A percentile compares a stretch with the other conserved stretches of the same genome.
phyloP scores from a whole-genome alignment of 768 basidiomycete genomes.

The Coprinopsis strossmayeri region DNA sequence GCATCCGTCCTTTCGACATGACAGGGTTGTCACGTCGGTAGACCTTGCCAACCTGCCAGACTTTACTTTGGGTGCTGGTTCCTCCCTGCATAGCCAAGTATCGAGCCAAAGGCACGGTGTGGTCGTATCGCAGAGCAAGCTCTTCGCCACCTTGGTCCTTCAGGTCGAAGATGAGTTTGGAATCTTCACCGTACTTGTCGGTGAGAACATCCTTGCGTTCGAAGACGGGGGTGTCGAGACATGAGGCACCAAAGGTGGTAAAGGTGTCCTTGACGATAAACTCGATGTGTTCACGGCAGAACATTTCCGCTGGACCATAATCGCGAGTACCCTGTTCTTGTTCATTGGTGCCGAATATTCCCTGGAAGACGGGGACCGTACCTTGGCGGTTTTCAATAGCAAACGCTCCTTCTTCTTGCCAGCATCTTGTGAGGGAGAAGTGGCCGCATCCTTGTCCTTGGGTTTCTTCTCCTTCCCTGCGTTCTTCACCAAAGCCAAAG shows the following conservation, averaged over 20 bases:
- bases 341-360: neutral
- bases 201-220: conserved; percentile 94
- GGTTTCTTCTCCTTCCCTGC: conserved; percentile 35
- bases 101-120: conserved; percentile 94
- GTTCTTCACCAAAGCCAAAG: conserved; percentile 36
- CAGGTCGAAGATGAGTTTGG: conserved; percentile 95
- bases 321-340: conserved; percentile 80
- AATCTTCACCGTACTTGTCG: conserved; percentile 97
- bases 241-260: conserved; percentile 80
- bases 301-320: conserved; percentile 89
- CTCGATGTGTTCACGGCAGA: conserved; percentile 87
- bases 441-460: conserved; percentile 23
- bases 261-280: conserved; percentile 83
- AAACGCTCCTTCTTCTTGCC: conserved; percentile 65
- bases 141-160: conserved; percentile 98
- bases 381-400: conserved; percentile 91
- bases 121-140: conserved; percentile 89
- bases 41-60: conserved; percentile 99
- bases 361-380: conserved; percentile 24
- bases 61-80: conserved; percentile 65
- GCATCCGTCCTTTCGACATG: conserved; percentile 97
- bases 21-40: conserved; percentile 95
- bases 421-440: conserved; percentile 29
- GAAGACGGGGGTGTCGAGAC: conserved; percentile 97
- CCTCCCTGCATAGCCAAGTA: conserved; percentile 95